Evolutionary conservation across 2,329 filamentous ascomycete species (phyloP).

Genomic region (Alternaria brassicicola): DNA sequence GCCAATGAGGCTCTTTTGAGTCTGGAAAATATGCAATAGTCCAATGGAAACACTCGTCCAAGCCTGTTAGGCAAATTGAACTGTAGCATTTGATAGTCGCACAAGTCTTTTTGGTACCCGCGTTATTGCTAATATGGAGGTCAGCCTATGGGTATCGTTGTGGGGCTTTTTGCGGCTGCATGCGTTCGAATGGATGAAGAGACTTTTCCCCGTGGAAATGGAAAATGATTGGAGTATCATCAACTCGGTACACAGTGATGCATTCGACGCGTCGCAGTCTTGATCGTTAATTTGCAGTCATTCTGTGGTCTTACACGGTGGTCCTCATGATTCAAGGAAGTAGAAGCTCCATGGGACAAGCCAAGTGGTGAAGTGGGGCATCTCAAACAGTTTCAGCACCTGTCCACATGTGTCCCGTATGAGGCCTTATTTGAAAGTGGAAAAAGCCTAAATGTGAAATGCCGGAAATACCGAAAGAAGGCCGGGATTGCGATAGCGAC

Average conservation of each 20-base stretch:
- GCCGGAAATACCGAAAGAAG: not conserved
- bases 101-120: slow-evolving; percentile 8
- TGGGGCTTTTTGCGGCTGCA: slow-evolving; percentile 12
- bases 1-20: slow-evolving; percentile 17
- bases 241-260: not conserved
- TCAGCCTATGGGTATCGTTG: slow-evolving; percentile 7
- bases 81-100: slow-evolving; percentile 14
- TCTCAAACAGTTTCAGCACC: not conserved
- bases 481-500: not conserved
- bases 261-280: not conserved
- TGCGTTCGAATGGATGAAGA: not conserved
- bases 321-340: not conserved
- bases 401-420: slow-evolving; percentile 16
- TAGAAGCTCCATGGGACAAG: slow-evolving; percentile 3
- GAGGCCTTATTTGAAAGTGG: not conserved
- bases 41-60: slow-evolving; percentile 17
- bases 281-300: not conserved
- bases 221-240: not conserved
- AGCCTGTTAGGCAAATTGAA: slow-evolving; percentile 11
- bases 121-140: slow-evolving; percentile 32
- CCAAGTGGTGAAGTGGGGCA: slow-evolving; percentile 31
- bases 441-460: slow-evolving; percentile 22
- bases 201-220: not conserved
- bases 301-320: not conserved
- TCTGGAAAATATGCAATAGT: not conserved